These are phyloP conservation scores for Nasturtium officinale DNA, from an alignment of 345 rosid genomes.

Conservation along the genomic window DNA sequence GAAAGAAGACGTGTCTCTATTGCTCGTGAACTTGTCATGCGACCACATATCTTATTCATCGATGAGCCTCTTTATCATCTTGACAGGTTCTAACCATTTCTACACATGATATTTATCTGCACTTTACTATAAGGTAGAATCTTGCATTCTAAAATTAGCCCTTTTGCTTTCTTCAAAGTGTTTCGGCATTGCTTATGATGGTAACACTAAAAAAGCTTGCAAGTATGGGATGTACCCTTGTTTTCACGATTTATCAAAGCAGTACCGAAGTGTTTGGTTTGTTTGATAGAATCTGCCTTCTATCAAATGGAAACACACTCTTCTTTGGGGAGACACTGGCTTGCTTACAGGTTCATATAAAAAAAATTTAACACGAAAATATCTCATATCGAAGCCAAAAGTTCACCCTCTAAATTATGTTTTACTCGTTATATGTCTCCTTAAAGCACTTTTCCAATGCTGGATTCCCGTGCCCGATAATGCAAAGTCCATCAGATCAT, in stretches of 20 bases:
- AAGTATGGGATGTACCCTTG: slow-evolving; percentile 91
- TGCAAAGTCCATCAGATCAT: slow-evolving; percentile 99
- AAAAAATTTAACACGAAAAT: not conserved
- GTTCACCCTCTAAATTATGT: not conserved
- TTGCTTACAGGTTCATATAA: slow-evolving; percentile 79
- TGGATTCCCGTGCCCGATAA: slow-evolving; percentile 99
- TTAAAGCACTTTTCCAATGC: slow-evolving; percentile 98
- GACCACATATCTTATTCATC: slow-evolving; percentile 85
- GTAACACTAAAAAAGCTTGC: slow-evolving; percentile 97
- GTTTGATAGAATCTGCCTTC: slow-evolving; percentile 95
- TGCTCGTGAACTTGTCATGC: slow-evolving; percentile 98
- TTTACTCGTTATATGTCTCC: slow-evolving; percentile 2
- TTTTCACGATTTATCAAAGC: slow-evolving; percentile 90
- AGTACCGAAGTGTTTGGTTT: slow-evolving; percentile 99
- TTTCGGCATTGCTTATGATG: slow-evolving; percentile 99
- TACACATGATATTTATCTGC: not conserved
- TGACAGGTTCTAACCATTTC: slow-evolving; percentile 59
- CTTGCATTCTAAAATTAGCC: not conserved
- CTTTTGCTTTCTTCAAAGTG: slow-evolving; percentile 50
- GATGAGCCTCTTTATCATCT: slow-evolving; percentile 99
- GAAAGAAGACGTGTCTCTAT: slow-evolving; percentile 97
- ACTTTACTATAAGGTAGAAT: not conserved
- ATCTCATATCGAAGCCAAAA: slow-evolving; percentile 3
- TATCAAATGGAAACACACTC: slow-evolving; percentile 94
- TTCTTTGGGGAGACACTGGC: slow-evolving; percentile 98